Conservation (phyloP, 2,329 filamentous ascomycete genomes). For the Xylariaceae sp. region DNA sequence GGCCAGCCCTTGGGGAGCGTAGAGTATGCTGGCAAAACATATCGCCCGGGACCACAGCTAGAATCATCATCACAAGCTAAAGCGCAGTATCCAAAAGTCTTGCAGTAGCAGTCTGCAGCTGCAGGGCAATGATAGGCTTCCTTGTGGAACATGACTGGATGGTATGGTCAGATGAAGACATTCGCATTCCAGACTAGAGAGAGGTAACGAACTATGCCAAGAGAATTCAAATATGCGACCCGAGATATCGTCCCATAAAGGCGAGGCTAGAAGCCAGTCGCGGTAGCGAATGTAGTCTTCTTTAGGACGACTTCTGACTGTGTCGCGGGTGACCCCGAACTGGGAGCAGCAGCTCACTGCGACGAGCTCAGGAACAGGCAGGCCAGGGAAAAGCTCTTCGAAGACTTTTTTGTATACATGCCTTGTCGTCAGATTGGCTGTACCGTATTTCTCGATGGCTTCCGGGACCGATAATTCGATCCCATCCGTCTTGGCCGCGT, state of each 20-base stretch:
- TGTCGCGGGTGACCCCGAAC: slow-evolving; percentile 56
- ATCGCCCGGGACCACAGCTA: slow-evolving; percentile 49
- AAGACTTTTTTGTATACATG: slow-evolving; percentile 41
- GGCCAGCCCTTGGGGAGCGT: slow-evolving; percentile 61
- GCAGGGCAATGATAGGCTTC: slow-evolving; percentile 56
- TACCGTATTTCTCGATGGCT: slow-evolving; percentile 34
- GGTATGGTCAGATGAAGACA: slow-evolving; percentile 12
- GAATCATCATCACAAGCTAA: slow-evolving; percentile 38
- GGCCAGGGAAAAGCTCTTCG: slow-evolving; percentile 37
- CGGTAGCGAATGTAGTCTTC: slow-evolving; percentile 54
- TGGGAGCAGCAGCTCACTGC: slow-evolving; percentile 62
- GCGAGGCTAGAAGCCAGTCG: slow-evolving; percentile 56
- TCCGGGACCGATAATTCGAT: slow-evolving; percentile 23
- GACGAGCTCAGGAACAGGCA: slow-evolving; percentile 45
- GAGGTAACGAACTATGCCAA: slow-evolving; percentile 55
- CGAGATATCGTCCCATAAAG: slow-evolving; percentile 49
- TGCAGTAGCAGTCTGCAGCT: slow-evolving; percentile 62
- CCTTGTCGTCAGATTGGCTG: slow-evolving; percentile 37
- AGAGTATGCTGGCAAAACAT: slow-evolving; percentile 54
- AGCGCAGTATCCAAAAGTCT: slow-evolving; percentile 59
- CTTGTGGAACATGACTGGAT: slow-evolving; percentile 59
- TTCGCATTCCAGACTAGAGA: neutral
- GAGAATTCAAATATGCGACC: slow-evolving; percentile 62
- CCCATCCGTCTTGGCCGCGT: slow-evolving; percentile 35
- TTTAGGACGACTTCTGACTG: slow-evolving; percentile 44